Percentiles rank a stretch among this genome's conserved stretches.
These are phyloP conservation scores for Aspergillus puulaauensis DNA, from an alignment of 2,329 filamentous ascomycete species.

Conservation along the genomic window DNA sequence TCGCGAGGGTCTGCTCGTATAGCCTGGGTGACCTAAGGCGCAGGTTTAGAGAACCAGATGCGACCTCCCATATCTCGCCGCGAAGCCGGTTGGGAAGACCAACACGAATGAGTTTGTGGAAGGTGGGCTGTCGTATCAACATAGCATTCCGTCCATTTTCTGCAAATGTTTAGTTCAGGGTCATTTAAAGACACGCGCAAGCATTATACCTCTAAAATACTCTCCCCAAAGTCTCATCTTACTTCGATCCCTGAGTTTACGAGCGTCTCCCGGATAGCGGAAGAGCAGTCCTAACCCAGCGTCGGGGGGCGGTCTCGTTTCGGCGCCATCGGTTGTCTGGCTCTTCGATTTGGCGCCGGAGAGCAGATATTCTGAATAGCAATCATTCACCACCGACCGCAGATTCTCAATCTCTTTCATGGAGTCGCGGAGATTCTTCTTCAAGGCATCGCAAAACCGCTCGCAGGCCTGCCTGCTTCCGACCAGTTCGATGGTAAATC, in stretches of 20 bases:
- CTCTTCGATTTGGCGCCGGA: constrained; percentile 41
- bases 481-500: constrained; percentile 87
- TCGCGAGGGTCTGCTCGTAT: constrained; percentile 79
- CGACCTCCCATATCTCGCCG: constrained; percentile 94
- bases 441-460: constrained; percentile 92
- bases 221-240: constrained; percentile 98
- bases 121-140: constrained; percentile 90
- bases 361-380: constrained; percentile 85
- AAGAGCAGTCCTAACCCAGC: constrained; percentile 91
- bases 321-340: constrained; percentile 54
- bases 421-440: constrained; percentile 80
- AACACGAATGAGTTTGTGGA: constrained; percentile 95
- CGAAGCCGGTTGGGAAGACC: constrained; percentile 89
- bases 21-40: constrained; percentile 81
- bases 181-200: not conserved
- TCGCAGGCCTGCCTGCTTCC: constrained; percentile 88
- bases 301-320: constrained; percentile 67
- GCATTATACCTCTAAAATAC: constrained; percentile 66
- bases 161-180: constrained; percentile 24
- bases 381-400: constrained; percentile 75
- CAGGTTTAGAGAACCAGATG: constrained; percentile 86
- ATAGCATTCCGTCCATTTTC: constrained; percentile 95
- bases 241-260: constrained; percentile 88
- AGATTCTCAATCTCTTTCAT: constrained; percentile 87
- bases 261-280: constrained; percentile 89